Base-by-base conservation (phyloP, 108 stramenopile genomes). In the Skeletonema menzelii region DNA sequence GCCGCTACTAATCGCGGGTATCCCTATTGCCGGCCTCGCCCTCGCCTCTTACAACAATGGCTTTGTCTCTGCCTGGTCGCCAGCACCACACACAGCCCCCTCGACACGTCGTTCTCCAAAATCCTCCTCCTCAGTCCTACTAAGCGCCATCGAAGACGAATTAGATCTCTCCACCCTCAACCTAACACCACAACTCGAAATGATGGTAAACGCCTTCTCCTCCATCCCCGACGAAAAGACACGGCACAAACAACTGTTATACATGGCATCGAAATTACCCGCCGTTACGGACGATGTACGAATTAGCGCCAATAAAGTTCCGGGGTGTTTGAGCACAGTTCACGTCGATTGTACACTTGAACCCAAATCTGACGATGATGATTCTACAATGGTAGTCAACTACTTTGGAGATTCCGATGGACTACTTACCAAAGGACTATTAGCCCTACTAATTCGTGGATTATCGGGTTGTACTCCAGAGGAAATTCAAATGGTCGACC, bases 171-270 rank as follows among this genome's bases (percentile, higher is more conserved):
- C 82, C 28, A 47, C 77, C 0, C 77, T 88, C 60, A 80, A 87
- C 14, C 76, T 94, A 67, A 91, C 94, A 14, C 90, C 91, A 1
- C 86, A 96, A 84, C 71, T 98, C 10, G 62, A 77, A 57, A 77
- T 85, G 67, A 77, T 96, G 63, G 91, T 92, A 8, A 68, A 84
- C 20, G 93, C 93, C 27, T 96, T 98, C 77, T 56, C 72, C 15
- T 56, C 75, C 19, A 89, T 96, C 49, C 85, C 87, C 17, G 93
- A 97, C 63, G 95, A 98, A 61, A 91, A 96, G 61, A 80, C 93
- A 44, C 92, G 97, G 19, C 94, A 98, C 71, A 97, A 96, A 77
- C 97, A 98, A 77, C 76, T 98, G n/a, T 75, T 98, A 27, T 94
- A 95, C 83, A 91, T 97, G 89, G 98, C 96, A 32, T 65, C 83